Evolutionary conservation across 306 rosid species (phyloP).

Genomic region (Fagus crenata): DNA sequence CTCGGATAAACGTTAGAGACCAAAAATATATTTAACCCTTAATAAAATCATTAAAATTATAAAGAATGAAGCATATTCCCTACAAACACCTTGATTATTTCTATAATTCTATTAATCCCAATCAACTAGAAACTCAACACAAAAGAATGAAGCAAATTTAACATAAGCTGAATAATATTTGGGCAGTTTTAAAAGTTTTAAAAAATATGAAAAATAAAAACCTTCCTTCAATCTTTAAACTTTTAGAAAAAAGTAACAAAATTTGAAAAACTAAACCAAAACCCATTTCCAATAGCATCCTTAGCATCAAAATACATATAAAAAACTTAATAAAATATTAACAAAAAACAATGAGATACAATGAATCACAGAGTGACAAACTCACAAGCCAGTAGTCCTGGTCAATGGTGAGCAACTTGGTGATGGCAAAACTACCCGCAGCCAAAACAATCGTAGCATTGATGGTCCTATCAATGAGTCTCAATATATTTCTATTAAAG

Average conservation of each 20-base stretch:
- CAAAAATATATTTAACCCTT: too few relatives aligned
- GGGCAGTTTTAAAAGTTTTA: too few relatives aligned
- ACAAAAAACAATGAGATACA: not conserved
- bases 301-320: not conserved
- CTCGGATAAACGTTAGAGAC: too few relatives aligned
- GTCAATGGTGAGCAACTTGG: conserved; percentile 87
- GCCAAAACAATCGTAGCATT: conserved; percentile 78
- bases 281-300: not conserved
- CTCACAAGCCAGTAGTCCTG: conserved; percentile 96
- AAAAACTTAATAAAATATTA: not conserved
- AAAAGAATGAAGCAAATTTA: not conserved
- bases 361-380: conserved; percentile 3
- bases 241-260: not conserved
- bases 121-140: too few relatives aligned
- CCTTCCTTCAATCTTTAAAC: not conserved
- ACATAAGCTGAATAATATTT: not conserved
- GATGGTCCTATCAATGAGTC: conserved; percentile 67
- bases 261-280: not conserved
- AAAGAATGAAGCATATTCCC: not conserved
- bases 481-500: conserved; percentile 1
- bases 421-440: conserved; percentile 77
- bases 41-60: too few relatives aligned
- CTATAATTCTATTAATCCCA: not conserved
- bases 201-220: too few relatives aligned
- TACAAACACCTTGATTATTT: not conserved